phyloP scores from a whole-genome alignment of 2,329 filamentous ascomycete genomes.

The Aciculosporium take region DNA sequence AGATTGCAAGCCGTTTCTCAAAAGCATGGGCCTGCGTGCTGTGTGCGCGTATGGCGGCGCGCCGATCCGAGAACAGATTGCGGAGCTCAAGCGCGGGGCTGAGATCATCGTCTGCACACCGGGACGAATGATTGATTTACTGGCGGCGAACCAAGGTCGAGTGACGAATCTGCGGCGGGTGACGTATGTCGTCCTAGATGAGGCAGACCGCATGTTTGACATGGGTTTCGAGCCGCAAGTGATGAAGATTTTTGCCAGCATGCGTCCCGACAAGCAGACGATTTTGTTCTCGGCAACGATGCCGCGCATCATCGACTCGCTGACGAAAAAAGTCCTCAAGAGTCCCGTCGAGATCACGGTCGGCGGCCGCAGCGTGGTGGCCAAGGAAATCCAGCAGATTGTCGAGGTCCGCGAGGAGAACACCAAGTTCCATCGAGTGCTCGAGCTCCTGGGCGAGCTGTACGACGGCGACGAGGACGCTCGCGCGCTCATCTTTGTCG shows the following conservation, averaged over 20 bases:
- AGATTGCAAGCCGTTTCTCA: constrained; percentile 89
- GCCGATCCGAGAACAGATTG: constrained; percentile 95
- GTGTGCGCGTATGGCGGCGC: constrained; percentile 92
- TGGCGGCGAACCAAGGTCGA: constrained; percentile 85
- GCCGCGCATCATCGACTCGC: constrained; percentile 77
- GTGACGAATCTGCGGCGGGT: constrained; percentile 83
- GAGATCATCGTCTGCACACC: constrained; percentile 94
- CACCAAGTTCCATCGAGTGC: constrained; percentile 68
- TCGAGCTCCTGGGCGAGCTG: constrained; percentile 76
- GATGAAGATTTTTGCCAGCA: constrained; percentile 86
- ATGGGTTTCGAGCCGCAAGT: constrained; percentile 99
- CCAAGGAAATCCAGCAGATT: constrained; percentile 82
- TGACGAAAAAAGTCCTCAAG: constrained; percentile 77
- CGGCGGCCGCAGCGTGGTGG: constrained; percentile 75
- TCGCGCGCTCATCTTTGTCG: constrained; percentile 79
- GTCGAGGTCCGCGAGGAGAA: constrained; percentile 76
- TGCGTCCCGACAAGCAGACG: constrained; percentile 83
- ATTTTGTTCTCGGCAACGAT: constrained; percentile 96
- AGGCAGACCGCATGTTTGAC: constrained; percentile 98
- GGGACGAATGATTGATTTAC: constrained; percentile 86
- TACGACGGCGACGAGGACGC: constrained; percentile 83
- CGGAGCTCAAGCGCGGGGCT: constrained; percentile 84
- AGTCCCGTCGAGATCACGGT: constrained; percentile 86
- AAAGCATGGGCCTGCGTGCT: constrained; percentile 67
- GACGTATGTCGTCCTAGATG: constrained; percentile 89